Evolutionary conservation across 176 grass and related monocot genomes (phyloP).

Genomic region (Phyllostachys edulis): DNA sequence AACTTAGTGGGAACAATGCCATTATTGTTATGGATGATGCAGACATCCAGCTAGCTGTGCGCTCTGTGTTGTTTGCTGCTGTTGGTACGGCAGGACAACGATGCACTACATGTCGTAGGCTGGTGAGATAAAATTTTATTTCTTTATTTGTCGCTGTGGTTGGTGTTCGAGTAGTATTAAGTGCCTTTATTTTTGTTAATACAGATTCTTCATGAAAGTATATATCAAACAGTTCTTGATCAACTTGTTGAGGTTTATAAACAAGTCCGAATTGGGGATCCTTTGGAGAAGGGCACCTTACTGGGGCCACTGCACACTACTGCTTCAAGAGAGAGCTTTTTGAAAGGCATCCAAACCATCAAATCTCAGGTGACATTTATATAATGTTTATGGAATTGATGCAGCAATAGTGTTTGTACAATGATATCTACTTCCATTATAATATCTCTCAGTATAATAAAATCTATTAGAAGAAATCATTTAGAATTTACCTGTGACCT

Average conservation of each 20-base stretch:
- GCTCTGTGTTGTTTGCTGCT: slow-evolving; percentile 95
- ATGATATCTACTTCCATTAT: not conserved
- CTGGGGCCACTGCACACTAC: slow-evolving; percentile 87
- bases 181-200: not conserved
- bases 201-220: slow-evolving; percentile 89
- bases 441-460: slow-evolving; percentile 7
- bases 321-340: slow-evolving; percentile 77
- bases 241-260: slow-evolving; percentile 93
- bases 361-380: slow-evolving; percentile 68
- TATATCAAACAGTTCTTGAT: slow-evolving; percentile 88
- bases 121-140: slow-evolving; percentile 50
- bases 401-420: not conserved
- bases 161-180: slow-evolving; percentile 27
- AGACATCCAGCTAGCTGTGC: slow-evolving; percentile 91
- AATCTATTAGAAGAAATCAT: not conserved
- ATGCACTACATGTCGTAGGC: slow-evolving; percentile 96
- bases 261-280: slow-evolving; percentile 94
- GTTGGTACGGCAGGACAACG: slow-evolving; percentile 96
- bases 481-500: not conserved
- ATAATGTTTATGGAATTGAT: not conserved
- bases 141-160: not conserved
- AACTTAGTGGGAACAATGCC: slow-evolving; percentile 99
- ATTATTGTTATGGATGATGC: slow-evolving; percentile 99
- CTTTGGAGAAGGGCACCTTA: slow-evolving; percentile 89
- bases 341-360: slow-evolving; percentile 80